Percentiles rank a stretch among this genome's conserved stretches.
phyloP scores from a whole-genome alignment of 495 filamentous ascomycete species.

The Penicillium taxi region DNA sequence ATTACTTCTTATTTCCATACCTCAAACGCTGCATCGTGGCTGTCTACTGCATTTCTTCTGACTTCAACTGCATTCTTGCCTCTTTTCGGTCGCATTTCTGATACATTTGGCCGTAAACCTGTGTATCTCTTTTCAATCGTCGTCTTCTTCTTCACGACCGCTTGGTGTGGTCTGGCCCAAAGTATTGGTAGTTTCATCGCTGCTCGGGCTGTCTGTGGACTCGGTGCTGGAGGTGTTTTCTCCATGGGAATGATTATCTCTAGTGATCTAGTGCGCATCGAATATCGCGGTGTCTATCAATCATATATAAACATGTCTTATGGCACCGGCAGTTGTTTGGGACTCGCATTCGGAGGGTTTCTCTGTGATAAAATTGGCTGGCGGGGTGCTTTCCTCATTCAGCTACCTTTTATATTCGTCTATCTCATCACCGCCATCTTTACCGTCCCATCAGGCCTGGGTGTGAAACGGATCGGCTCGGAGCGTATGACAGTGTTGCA shows the following conservation, averaged over 20 bases:
- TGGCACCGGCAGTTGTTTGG: constrained; percentile 55
- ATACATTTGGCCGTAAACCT: constrained; percentile 62
- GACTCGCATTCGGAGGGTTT: constrained; percentile 63
- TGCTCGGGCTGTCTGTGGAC: constrained; percentile 63
- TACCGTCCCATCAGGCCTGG: constrained; percentile 54
- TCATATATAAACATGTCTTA: constrained; percentile 66
- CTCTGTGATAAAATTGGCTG: constrained; percentile 69
- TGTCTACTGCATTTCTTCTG: constrained; percentile 72
- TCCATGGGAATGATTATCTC: constrained; percentile 65
- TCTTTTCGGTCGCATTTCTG: constrained; percentile 62
- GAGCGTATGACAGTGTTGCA: constrained; percentile 42
- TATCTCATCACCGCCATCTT: constrained; percentile 48
- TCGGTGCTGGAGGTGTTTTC: constrained; percentile 67
- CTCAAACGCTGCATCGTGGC: constrained; percentile 70
- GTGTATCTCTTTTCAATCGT: constrained; percentile 57
- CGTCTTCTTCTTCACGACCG: constrained; percentile 58
- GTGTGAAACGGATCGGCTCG: constrained; percentile 42
- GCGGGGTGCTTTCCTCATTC: constrained; percentile 62
- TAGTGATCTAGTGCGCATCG: constrained; percentile 67
- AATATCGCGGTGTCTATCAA: constrained; percentile 67
- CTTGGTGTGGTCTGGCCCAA: constrained; percentile 65
- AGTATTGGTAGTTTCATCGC: constrained; percentile 66
- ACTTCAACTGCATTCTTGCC: constrained; percentile 69
- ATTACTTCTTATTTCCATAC: constrained; percentile 72
- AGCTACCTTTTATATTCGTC: constrained; percentile 56